A percentile compares a stretch with the other conserved stretches of the same genome.
phyloP scores from a whole-genome alignment of 495 filamentous ascomycete genomes.

The Penicillium cataractarum region DNA sequence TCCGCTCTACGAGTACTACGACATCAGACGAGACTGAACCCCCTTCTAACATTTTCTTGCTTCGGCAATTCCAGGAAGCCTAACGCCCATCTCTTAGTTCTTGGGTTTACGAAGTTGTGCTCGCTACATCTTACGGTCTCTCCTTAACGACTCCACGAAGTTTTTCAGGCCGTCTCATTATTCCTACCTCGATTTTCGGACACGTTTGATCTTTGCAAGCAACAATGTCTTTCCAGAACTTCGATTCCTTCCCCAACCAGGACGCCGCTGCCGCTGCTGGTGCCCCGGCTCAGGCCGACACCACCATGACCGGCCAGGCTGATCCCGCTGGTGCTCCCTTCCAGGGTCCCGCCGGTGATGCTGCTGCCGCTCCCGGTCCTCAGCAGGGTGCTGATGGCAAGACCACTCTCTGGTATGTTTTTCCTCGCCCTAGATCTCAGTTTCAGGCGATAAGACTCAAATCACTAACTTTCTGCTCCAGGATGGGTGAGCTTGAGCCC shows the following conservation, averaged over 20 bases:
- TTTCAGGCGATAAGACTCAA: not conserved
- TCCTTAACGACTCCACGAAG: slow-evolving; percentile 50
- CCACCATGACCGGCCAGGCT: slow-evolving; percentile 55
- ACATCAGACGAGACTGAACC: not conserved
- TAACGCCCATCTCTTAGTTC: slow-evolving; percentile 32
- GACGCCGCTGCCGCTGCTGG: slow-evolving; percentile 57
- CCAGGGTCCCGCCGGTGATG: slow-evolving; percentile 55
- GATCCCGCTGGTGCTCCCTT: slow-evolving; percentile 59
- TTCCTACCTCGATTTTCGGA: slow-evolving; percentile 36
- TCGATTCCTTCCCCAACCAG: slow-evolving; percentile 59
- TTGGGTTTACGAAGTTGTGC: slow-evolving; percentile 40
- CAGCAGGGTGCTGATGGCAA: slow-evolving; percentile 67
- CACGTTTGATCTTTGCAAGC: slow-evolving; percentile 36
- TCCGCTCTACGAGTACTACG: not conserved
- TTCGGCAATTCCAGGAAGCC: slow-evolving; percentile 18
- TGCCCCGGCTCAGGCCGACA: slow-evolving; percentile 55
- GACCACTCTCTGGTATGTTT: slow-evolving; percentile 78
- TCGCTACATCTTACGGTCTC: slow-evolving; percentile 42
- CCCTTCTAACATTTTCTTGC: slow-evolving; percentile 12
- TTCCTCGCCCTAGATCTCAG: no score
- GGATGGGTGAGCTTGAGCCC: slow-evolving; percentile 99
- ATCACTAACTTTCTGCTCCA: slow-evolving; percentile 34
- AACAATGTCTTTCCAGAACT: slow-evolving; percentile 62
- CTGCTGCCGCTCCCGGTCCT: slow-evolving; percentile 54
- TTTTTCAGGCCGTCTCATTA: slow-evolving; percentile 44